A percentile compares a stretch with the other conserved stretches of the same genome.
Conservation (phyloP, 352 stramenopile species). For the Phytophthora sp. region DNA sequence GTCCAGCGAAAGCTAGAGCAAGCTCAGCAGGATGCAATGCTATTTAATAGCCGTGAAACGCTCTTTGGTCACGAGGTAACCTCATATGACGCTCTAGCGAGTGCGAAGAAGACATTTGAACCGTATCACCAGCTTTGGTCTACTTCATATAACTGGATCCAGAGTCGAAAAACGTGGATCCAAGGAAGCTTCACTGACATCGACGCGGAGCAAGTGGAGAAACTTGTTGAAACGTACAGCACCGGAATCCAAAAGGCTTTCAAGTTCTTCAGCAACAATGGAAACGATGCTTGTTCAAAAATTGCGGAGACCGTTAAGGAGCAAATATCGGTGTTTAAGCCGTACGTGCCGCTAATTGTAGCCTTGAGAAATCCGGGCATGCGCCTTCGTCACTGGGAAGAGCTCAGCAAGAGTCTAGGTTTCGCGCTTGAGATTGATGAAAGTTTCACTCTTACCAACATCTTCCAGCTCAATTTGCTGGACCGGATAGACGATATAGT, state of each 20-base stretch:
- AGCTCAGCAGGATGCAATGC: constrained; percentile 87
- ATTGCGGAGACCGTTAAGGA: constrained; percentile 93
- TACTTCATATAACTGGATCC: constrained; percentile 91
- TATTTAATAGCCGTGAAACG: constrained; percentile 94
- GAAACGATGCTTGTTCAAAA: constrained; percentile 85
- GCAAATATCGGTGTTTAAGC: constrained; percentile 93
- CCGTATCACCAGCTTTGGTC: constrained; percentile 94
- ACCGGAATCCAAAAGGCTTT: constrained; percentile 90
- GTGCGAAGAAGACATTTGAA: constrained; percentile 94
- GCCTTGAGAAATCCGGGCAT: constrained; percentile 93
- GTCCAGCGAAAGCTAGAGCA: constrained; percentile 91
- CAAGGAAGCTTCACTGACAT: constrained; percentile 91
- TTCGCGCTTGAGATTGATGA: constrained; percentile 91
- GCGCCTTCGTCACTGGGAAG: constrained; percentile 93
- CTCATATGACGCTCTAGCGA: constrained; percentile 86
- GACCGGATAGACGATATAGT: constrained; percentile 92
- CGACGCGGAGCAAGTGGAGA: constrained; percentile 93
- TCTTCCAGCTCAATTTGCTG: constrained; percentile 85
- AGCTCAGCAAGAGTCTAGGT: constrained; percentile 78
- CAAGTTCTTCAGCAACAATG: constrained; percentile 92
- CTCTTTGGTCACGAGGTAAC: constrained; percentile 91
- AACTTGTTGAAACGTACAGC: constrained; percentile 85
- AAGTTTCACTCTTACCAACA: constrained; percentile 84
- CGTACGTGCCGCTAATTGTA: constrained; percentile 92
- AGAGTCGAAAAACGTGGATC: constrained; percentile 93